These are phyloP conservation scores for Fusarium subtropicale DNA, from an alignment of 2,329 filamentous ascomycete genomes.

Conservation along the genomic window DNA sequence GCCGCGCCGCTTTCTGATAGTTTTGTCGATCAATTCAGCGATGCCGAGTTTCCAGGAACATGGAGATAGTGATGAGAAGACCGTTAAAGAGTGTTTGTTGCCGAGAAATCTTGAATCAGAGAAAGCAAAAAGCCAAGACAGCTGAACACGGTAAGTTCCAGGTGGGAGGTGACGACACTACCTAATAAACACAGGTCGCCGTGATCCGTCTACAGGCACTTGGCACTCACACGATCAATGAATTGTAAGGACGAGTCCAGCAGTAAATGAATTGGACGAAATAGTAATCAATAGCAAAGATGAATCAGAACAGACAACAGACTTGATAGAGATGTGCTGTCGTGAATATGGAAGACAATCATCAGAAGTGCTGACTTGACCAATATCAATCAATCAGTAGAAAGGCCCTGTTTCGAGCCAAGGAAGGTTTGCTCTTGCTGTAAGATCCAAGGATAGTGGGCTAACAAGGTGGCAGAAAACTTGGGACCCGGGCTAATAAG, in stretches of 20 bases:
- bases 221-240: conserved; percentile 3
- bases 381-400: background rate
- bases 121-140: conserved; percentile 31
- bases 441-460: background rate
- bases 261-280: background rate
- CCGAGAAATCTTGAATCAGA: conserved; percentile 17
- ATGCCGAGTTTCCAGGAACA: conserved; percentile 6
- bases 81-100: conserved; percentile 20
- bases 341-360: background rate
- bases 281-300: background rate
- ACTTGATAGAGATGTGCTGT: background rate
- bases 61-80: conserved; percentile 12
- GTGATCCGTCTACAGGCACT: conserved; percentile 7
- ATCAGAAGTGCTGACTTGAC: background rate
- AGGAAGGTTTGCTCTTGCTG: background rate
- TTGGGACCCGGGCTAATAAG: background rate
- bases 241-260: background rate
- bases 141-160: conserved; percentile 31
- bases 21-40: conserved; percentile 20
- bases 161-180: conserved; percentile 24
- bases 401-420: background rate
- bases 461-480: background rate
- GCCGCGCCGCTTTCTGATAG: conserved; percentile 19
- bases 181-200: conserved; percentile 1
- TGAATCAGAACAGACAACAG: background rate